Evolutionary conservation across 2,329 filamentous ascomycete genomes (phyloP), one percentile per base, ranked within the genome.

Genomic region (Monilinia polystroma): DNA sequence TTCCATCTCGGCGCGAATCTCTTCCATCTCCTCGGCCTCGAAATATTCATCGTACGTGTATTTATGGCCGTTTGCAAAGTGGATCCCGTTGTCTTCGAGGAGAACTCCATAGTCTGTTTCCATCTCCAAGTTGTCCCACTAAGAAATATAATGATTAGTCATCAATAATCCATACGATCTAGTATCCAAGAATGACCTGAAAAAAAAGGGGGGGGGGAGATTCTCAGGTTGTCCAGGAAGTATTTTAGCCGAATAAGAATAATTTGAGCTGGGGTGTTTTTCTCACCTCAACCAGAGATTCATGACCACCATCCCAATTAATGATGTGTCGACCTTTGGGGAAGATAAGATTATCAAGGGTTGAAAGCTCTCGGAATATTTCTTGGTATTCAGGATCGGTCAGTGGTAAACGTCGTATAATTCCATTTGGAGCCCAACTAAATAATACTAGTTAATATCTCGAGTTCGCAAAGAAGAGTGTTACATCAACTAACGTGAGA

Each of bases 391-490:
- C 57, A 8, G 45, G 20, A 12, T 6, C n/a, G 20, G 43, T 60
- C 6, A 60, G 29, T 23, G 57, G 57, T 38, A 60, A 23, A 20
- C 57, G 57, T 23, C 57, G 26, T 10, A 60, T 49, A 43, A 60
- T 60, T 8, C 43, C 57, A 8, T 23, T 16, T 47, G 57, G 57
- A 23, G 26, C 57, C 57, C 57, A 59, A 49, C 57, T 59, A 23
- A 23, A n/a, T 32, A 35, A 49, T 4, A 35, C 12, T 23, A 7
- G 26, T 49, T 10, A 59, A 35, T 23, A 23, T 23, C 5, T 51
- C 14, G 47, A 12, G 6, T 35, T 49, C 10, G 11, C 26, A 18
- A 16, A 0, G 2, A 23, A 23, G 35, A 29, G 43, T 23, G 11
- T 35, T 5, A 59, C 43, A 35, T 35, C 7, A 5, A 35, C 2